These are phyloP conservation scores for Sporothrix luriei DNA, from an alignment of 2,329 filamentous ascomycete genomes.

Conservation along the genomic window DNA sequence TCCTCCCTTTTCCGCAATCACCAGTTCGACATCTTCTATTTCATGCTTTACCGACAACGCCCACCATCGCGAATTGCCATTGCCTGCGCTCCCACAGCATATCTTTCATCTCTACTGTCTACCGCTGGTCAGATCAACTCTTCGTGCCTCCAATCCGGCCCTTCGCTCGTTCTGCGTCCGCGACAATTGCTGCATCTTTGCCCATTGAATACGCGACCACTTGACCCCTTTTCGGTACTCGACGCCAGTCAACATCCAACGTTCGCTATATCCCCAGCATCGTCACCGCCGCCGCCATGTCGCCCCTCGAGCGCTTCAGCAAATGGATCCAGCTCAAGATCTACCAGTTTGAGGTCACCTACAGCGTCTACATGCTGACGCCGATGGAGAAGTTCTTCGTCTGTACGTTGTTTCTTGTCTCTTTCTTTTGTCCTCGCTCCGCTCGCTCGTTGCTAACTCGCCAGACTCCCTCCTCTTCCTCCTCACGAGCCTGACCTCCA, in stretches of 20 bases:
- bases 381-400: conserved; percentile 96
- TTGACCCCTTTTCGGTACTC: not conserved
- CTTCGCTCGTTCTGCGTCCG: not conserved
- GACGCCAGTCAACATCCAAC: not conserved
- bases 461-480: conserved; percentile 92
- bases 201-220: not conserved
- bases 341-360: conserved; percentile 98
- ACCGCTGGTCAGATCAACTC: not conserved
- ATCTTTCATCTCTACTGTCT: too few species aligned
- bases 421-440: not conserved
- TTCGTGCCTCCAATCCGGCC: too few species aligned
- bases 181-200: not conserved
- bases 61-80: not conserved
- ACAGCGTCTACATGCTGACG: conserved; percentile 95
- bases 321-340: conserved; percentile 92
- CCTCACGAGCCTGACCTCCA: conserved; percentile 80
- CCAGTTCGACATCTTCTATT: too few species aligned
- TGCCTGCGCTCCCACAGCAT: too few species aligned
- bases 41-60: not conserved
- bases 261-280: conserved; percentile 29
- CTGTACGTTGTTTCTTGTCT: conserved; percentile 65
- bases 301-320: conserved; percentile 59
- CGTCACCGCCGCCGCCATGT: conserved; percentile 45
- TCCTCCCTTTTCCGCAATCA: not conserved
- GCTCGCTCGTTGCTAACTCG: conserved; percentile 4